Base-by-base conservation (phyloP, 345 rosid genomes). In the Acer saccharum region DNA sequence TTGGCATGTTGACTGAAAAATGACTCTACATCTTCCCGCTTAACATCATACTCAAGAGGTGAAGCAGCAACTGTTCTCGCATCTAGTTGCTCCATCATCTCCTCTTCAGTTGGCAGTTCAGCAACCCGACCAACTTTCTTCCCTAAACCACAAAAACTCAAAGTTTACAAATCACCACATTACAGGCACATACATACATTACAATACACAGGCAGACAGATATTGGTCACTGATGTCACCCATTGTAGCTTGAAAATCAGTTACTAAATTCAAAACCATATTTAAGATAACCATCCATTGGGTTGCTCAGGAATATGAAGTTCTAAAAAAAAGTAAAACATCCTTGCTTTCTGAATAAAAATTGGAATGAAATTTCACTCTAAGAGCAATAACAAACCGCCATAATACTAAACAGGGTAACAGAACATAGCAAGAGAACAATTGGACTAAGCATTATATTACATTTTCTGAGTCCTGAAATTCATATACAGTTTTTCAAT, bases 21-120 rank as follows among this genome's bases (percentile, higher is more conserved):
- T 21, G 91, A 81, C 81, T 87, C 91, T 62, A 94, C 77, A 27
- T 86, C 94, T 79, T 96, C 98, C 80, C 84, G 88, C 80, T 88
- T 86, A 62, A 84, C 87, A 86, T 89, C 86, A 83, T 81, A 90
- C 23, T 84, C 79, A 43, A 95, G 77, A 0, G 98, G 97, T 29
- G 97, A 88, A 16, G 85, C 97, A 79, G 96, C 89, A 78, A 95
- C 72, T 21, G 99, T 93, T 86, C 92, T 89, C 46, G 69, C 73
- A 68, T 93, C 93, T 68, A 92, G 85, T 76, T 95, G 94, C 81
- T 91, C 94, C 27, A 89, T 77, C 80, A 88, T 86, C 73, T 91
- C 97, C 77, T 91, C 97, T 1, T 89, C 87, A 80, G 89, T 87
- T 75, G 85, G 76, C 75, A 96, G 76, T 44, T 84, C 88, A 55